These are phyloP conservation scores for Fusarium nelsonii DNA, from an alignment of 2,329 filamentous ascomycete species.

Conservation along the genomic window DNA sequence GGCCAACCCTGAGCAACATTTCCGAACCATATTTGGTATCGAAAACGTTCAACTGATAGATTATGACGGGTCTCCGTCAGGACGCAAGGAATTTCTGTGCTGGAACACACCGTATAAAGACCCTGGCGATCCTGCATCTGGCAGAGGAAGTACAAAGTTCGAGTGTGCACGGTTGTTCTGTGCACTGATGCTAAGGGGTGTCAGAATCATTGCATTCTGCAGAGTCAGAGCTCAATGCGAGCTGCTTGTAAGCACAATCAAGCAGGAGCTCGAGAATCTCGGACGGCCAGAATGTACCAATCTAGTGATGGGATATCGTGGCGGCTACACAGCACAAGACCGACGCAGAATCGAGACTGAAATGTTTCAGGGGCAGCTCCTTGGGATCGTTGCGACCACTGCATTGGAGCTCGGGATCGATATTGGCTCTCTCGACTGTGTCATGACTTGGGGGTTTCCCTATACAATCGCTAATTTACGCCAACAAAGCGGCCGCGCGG, in stretches of 20 bases:
- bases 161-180: constrained; percentile 94
- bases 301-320: constrained; percentile 94
- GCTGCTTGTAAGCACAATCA: constrained; percentile 82
- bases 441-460: constrained; percentile 93
- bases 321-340: constrained; percentile 94
- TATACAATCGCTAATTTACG: constrained; percentile 95
- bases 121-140: constrained; percentile 85
- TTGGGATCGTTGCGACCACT: constrained; percentile 94
- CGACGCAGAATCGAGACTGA: constrained; percentile 88
- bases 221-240: constrained; percentile 90
- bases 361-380: constrained; percentile 95
- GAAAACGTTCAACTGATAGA: constrained; percentile 85
- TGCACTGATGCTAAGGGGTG: constrained; percentile 86
- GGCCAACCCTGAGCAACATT: constrained; percentile 90
- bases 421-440: constrained; percentile 93
- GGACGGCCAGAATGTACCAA: constrained; percentile 80
- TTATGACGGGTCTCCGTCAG: constrained; percentile 90
- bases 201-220: constrained; percentile 94
- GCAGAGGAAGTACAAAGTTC: constrained; percentile 82
- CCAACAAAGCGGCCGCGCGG: constrained; percentile 94
- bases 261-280: constrained; percentile 78
- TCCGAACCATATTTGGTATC: constrained; percentile 93
- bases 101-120: constrained; percentile 99
- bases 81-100: constrained; percentile 93
- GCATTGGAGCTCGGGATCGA: constrained; percentile 95